phyloP scores from a whole-genome alignment of 305 asterid genomes.

The Fraxinus baroniana region DNA sequence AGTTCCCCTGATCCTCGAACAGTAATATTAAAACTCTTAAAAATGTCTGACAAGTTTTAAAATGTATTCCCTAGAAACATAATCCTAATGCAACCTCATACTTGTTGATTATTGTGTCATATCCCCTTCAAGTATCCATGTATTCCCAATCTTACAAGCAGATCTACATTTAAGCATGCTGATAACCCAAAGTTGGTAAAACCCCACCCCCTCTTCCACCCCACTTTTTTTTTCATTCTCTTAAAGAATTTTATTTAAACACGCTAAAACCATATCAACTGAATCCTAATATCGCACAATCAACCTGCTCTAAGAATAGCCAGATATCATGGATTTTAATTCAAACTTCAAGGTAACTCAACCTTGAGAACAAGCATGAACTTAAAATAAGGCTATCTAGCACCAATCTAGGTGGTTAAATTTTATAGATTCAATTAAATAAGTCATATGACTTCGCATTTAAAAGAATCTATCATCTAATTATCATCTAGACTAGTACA shows the following conservation, averaged over 20 bases:
- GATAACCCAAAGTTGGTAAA: not conserved
- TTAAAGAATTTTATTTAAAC: not conserved
- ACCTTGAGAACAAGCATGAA: not conserved
- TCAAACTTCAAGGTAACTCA: not conserved
- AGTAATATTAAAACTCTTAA: not conserved
- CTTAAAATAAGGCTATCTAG: not conserved
- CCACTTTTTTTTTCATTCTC: not conserved
- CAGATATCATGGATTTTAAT: not conserved
- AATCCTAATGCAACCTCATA: not conserved
- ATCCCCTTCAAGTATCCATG: not conserved
- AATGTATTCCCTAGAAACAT: not conserved
- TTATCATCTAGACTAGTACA: not conserved
- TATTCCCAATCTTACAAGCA: not conserved
- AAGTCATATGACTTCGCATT: not conserved
- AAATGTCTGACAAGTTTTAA: not conserved
- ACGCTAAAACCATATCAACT: not conserved
- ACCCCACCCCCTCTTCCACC: not conserved
- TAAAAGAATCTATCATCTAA: not conserved
- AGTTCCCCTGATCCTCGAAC: not conserved
- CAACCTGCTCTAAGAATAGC: slow-evolving; percentile 12
- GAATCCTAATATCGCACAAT: slow-evolving; percentile 5
- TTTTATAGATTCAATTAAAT: not conserved
- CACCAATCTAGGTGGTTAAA: not conserved
- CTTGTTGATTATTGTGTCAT: not conserved
- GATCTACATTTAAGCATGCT: not conserved